Base-by-base conservation (phyloP, 352 stramenopile genomes). In the Lagenidium giganteum region DNA sequence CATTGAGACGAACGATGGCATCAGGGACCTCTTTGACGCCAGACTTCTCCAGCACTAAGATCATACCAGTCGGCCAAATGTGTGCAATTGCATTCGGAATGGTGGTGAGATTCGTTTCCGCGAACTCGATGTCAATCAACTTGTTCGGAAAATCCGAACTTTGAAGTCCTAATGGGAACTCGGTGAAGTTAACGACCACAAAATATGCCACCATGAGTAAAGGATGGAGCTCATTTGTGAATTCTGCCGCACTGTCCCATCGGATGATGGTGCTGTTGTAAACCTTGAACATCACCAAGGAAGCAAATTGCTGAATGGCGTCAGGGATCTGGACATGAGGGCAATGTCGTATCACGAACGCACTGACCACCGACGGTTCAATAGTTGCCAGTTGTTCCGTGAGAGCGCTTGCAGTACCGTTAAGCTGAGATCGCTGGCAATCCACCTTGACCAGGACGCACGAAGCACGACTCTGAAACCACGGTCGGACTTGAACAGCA, bases 321-420 rank as follows among this genome's bases (percentile, higher is more conserved):
- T 33, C 4, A 2, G 50, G 50, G 17, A 57, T 28, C 24, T 57
- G 21, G 22, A 57, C 28, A 8, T 27, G 3, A 6, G 41, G 34
- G 25, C 50, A 56, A 29, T 58, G 37, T 14, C 38, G 29, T 29
- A 55, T 3, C 3, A 55, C 24, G 8, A 55, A 39, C 18, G 25
- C 4, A n/a, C 27, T 13, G 18, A 55, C 16, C 9, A 4, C 1
- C 8, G 22, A 2, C 16, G 18, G 6, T n/a, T 37, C 31, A 3
- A 55, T 8, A 1, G 9, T 1, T 8, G 12, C 22, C 2, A 55
- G 31, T 1, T 16, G n/a, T n/a, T n/a, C n/a, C n/a, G n/a, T n/a
- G n/a, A n/a, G n/a, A n/a, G n/a, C n/a, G n/a, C n/a, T n/a, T n/a
- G n/a, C n/a, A n/a, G n/a, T n/a, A n/a, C n/a, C n/a, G n/a, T n/a